These are phyloP conservation scores for Nakazawaea laoshanensis DNA, from an alignment of 805 yeast species.

Conservation along the genomic window DNA sequence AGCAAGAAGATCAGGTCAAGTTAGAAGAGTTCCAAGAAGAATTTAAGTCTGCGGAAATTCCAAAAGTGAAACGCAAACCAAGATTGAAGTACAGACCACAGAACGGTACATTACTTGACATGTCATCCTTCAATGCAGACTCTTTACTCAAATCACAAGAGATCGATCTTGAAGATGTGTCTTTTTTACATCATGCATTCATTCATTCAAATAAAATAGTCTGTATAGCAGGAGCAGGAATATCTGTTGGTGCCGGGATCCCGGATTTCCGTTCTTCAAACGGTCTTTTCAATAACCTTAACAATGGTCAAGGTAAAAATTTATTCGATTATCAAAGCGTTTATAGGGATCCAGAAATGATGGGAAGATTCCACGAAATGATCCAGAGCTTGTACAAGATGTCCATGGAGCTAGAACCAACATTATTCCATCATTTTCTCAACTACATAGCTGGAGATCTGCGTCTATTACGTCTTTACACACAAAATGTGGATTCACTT, in stretches of 20 bases:
- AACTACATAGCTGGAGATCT: slow-evolving; percentile 45
- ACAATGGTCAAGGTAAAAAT: slow-evolving; percentile 38
- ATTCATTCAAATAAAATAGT: slow-evolving; percentile 49
- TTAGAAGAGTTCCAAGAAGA: too few species aligned
- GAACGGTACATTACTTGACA: slow-evolving; percentile 33
- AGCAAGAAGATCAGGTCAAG: background rate
- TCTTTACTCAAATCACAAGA: slow-evolving; percentile 24
- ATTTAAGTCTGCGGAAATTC: background rate
- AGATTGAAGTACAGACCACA: slow-evolving; percentile 36
- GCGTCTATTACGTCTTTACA: slow-evolving; percentile 65
- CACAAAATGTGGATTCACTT: slow-evolving; percentile 82
- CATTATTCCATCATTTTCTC: slow-evolving; percentile 65
- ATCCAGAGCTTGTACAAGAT: slow-evolving; percentile 52
- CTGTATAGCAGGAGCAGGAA: slow-evolving; percentile 82
- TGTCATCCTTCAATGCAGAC: slow-evolving; percentile 19
- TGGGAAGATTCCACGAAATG: slow-evolving; percentile 65
- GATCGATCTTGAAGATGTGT: slow-evolving; percentile 27
- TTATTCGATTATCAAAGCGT: slow-evolving; percentile 68
- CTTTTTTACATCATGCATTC: slow-evolving; percentile 44
- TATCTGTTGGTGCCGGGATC: slow-evolving; percentile 59
- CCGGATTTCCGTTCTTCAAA: slow-evolving; percentile 77
- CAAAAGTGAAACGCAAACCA: slow-evolving; percentile 28
- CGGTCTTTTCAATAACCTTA: slow-evolving; percentile 60
- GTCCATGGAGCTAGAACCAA: slow-evolving; percentile 52
- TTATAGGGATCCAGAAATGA: slow-evolving; percentile 53